These are phyloP conservation scores for Lathyrus aphaca DNA, from an alignment of 306 rosid genomes.

Conservation along the genomic window DNA sequence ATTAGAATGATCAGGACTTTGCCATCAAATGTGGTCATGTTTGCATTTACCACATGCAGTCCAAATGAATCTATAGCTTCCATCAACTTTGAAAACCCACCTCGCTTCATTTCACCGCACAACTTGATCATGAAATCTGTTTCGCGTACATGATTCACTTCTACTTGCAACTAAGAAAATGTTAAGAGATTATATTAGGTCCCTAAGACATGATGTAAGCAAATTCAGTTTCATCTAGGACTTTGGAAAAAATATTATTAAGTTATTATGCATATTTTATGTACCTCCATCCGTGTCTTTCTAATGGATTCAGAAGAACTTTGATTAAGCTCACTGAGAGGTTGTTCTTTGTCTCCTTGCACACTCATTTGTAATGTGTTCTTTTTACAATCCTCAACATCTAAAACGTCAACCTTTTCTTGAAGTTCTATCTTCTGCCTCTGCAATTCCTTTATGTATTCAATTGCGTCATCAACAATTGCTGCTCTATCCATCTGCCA, in stretches of 20 bases:
- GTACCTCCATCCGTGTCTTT: constrained; percentile 49
- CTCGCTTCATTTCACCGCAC: constrained; percentile 50
- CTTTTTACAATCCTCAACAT: constrained; percentile 46
- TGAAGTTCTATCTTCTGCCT: constrained; percentile 49
- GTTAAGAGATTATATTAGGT: constrained; percentile 22
- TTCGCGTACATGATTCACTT: constrained; percentile 60
- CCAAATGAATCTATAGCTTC: constrained; percentile 68
- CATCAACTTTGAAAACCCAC: constrained; percentile 66
- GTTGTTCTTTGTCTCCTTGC: constrained; percentile 31
- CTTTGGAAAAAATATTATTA: background rate
- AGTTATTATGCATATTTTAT: constrained; percentile 1
- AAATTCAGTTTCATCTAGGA: constrained; percentile 9
- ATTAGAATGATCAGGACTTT: constrained; percentile 54
- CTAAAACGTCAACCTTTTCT: constrained; percentile 57
- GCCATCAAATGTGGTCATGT: constrained; percentile 56
- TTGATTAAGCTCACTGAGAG: constrained; percentile 39
- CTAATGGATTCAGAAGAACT: constrained; percentile 36
- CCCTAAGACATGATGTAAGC: background rate
- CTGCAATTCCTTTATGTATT: constrained; percentile 67
- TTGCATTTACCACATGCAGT: constrained; percentile 61
- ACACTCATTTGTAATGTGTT: constrained; percentile 36
- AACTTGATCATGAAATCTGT: constrained; percentile 58
- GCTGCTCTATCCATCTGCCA: constrained; percentile 78
- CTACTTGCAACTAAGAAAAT: constrained; percentile 56
- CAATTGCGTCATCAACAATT: constrained; percentile 68